Evolutionary conservation across 176 grass and related monocot species (phyloP), one percentile per base, ranked within the genome.

Genomic region (Tillandsia leiboldiana): DNA sequence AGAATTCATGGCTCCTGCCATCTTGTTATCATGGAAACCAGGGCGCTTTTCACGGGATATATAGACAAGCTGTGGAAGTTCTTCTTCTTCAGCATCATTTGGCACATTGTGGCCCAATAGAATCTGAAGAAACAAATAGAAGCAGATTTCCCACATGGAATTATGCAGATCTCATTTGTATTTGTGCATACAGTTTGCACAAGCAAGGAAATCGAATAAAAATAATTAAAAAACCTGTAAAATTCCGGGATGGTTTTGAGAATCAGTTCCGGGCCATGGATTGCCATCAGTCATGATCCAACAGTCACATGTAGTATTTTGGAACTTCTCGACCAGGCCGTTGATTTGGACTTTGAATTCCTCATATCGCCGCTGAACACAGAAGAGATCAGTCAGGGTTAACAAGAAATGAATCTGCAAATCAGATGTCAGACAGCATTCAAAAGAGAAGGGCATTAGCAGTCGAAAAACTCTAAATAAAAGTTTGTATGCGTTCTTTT

Each of bases 361-460:
- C 54, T 59, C 54, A 59, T 59, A 59, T 59, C 22, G 54, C 54
- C 54, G 14, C 54, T 59, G 54, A 59, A 59, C 54, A 59, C 54
- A 59, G 54, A 8, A 18, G 20, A 59, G 20, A 59, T 59, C 2
- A 59, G 17, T 14, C 54, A 59, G 15, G 20, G 20, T 59, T 58
- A 59, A 59, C 13, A 59, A 59, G 5, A 59, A 59, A 59, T 14
- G 5, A 20, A 17, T 20, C 54, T 3, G 9, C 9, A 59, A 59
- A 59, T 59, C 14, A 22, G 54, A 8, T 59, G 14, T 18, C 14
- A 59, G 54, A 8, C n/a, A 59, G 14, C n/a, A 59, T 59, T 17
- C 20, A 59, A 17, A 59, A 59, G 20, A 20, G n/a, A 17, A 58
- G 54, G 54, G 20, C 54, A 8, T 17, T 59, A 18, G 14, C n/a